Percentiles rank a stretch among this genome's conserved stretches.
phyloP scores from a whole-genome alignment of 192 early-diverging fungal species.

The Podila minutissima region DNA sequence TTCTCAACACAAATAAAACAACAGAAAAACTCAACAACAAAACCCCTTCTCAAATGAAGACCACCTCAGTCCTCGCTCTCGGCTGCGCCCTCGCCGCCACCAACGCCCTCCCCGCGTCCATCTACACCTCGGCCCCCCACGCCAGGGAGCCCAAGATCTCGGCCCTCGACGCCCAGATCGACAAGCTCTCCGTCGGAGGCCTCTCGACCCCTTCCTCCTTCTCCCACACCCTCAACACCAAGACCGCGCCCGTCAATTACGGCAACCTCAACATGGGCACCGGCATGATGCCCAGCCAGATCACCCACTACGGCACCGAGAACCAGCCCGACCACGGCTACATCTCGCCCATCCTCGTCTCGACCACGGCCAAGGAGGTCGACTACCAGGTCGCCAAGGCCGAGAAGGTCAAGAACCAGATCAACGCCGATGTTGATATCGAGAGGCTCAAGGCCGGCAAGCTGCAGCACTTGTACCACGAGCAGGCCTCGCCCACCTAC shows the following conservation, averaged over 20 bases:
- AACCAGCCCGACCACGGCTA: slow-evolving; percentile 35
- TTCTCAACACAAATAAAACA: not conserved
- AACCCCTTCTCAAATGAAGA: not conserved
- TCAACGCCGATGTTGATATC: slow-evolving; percentile 25
- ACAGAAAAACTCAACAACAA: not conserved
- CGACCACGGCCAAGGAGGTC: slow-evolving; percentile 32
- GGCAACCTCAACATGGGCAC: slow-evolving; percentile 45
- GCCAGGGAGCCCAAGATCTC: not conserved
- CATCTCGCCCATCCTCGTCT: slow-evolving; percentile 26
- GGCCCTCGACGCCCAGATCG: slow-evolving; percentile 15
- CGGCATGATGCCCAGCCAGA: slow-evolving; percentile 38
- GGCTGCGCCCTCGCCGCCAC: slow-evolving; percentile 17
- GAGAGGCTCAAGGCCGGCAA: slow-evolving; percentile 4
- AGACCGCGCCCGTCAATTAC: slow-evolving; percentile 35
- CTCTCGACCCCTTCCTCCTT: slow-evolving; percentile 20
- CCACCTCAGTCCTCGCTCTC: slow-evolving; percentile 16
- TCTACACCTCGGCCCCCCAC: not conserved
- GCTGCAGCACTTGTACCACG: not conserved
- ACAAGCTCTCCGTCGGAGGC: slow-evolving; percentile 19
- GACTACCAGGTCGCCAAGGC: slow-evolving; percentile 34
- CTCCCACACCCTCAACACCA: slow-evolving; percentile 26
- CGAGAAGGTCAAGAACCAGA: slow-evolving; percentile 15
- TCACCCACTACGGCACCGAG: slow-evolving; percentile 42
- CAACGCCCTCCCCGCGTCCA: slow-evolving; percentile 6
- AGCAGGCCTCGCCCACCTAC: not conserved